phyloP scores from a whole-genome alignment of 805 yeast genomes.

The Geotrichum ghanense region DNA sequence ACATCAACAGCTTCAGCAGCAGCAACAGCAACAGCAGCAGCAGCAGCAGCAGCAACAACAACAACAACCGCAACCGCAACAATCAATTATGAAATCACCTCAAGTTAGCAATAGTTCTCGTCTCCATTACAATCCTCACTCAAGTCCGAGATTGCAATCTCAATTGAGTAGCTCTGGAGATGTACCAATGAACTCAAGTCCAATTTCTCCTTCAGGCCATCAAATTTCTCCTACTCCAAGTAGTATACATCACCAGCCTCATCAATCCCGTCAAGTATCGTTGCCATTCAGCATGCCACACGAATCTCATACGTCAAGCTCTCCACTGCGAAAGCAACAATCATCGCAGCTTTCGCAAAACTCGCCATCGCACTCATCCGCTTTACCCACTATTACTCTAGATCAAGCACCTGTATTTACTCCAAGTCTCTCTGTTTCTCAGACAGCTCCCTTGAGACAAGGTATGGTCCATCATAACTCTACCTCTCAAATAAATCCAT shows the following conservation, averaged over 20 bases:
- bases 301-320: neutral
- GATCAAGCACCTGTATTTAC: neutral
- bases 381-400: neutral
- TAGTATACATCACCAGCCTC: neutral
- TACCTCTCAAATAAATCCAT: constrained; percentile 1
- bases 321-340: neutral
- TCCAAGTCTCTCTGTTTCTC: neutral
- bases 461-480: constrained; percentile 3
- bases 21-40: no score
- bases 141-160: constrained; percentile 10
- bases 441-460: neutral
- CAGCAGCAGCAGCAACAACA: constrained; percentile 16
- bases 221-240: neutral
- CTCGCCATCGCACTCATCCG: neutral
- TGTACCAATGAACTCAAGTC: neutral
- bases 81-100: constrained; percentile 19
- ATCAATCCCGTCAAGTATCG: neutral
- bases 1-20: constrained; percentile 4
- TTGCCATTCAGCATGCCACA: no score
- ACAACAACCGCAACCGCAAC: constrained; percentile 9
- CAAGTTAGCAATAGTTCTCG: constrained; percentile 11
- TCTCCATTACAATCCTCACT: constrained; percentile 6
- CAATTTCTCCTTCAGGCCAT: neutral
- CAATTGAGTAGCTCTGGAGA: constrained; percentile 7
- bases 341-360: no score